A percentile compares a stretch with the other conserved stretches of the same genome.
Evolutionary conservation across 106 monocot genomes (phyloP).

Genomic region (Apostasia shenzhenica): DNA sequence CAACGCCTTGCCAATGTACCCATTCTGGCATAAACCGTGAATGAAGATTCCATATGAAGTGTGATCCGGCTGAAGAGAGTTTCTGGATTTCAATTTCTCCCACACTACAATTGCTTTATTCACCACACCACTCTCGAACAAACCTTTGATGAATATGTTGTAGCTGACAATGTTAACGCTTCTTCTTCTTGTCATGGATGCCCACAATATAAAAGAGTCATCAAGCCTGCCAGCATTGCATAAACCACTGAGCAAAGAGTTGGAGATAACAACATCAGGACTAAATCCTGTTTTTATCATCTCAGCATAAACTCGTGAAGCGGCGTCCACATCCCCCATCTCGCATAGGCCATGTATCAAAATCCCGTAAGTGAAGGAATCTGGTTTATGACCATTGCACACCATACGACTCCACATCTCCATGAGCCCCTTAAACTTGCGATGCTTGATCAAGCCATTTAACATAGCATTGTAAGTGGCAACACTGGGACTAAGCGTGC

Average conservation of each 20-base stretch:
- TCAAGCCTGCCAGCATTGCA: slow-evolving; percentile 40
- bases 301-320: slow-evolving; percentile 38
- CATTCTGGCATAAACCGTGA: slow-evolving; percentile 71
- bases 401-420: slow-evolving; percentile 6
- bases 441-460: slow-evolving; percentile 60
- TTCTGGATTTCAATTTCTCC: slow-evolving; percentile 37
- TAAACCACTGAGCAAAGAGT: slow-evolving; percentile 61
- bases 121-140: slow-evolving; percentile 48
- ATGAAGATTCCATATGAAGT: slow-evolving; percentile 60
- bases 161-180: slow-evolving; percentile 42
- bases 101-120: slow-evolving; percentile 48
- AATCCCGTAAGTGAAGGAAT: slow-evolving; percentile 59
- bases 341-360: slow-evolving; percentile 66
- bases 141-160: slow-evolving; percentile 67
- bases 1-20: slow-evolving; percentile 64
- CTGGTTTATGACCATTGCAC: slow-evolving; percentile 45
- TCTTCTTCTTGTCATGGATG: slow-evolving; percentile 26
- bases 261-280: slow-evolving; percentile 57
- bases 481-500: slow-evolving; percentile 36
- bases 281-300: slow-evolving; percentile 51
- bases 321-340: slow-evolving; percentile 53
- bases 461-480: slow-evolving; percentile 74
- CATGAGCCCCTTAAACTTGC: slow-evolving; percentile 51
- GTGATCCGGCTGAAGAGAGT: slow-evolving; percentile 29
- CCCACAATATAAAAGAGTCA: slow-evolving; percentile 53